Evolutionary conservation across 2,329 filamentous ascomycete species (phyloP).

Genomic region (Lasiodiplodia theobromae): DNA sequence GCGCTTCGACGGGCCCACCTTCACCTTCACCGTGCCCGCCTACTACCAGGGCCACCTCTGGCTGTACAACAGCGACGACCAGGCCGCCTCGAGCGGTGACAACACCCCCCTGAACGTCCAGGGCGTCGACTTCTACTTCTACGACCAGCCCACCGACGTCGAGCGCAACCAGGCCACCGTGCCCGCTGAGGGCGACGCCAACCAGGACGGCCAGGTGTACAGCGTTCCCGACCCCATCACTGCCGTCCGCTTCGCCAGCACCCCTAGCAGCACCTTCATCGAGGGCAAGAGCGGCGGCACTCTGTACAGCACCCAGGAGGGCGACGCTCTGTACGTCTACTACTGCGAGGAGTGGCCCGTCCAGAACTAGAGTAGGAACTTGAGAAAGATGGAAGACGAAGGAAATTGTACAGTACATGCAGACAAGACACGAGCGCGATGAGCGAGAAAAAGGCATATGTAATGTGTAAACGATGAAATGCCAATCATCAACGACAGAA

Average conservation of each 20-base stretch:
- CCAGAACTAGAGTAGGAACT: constrained; percentile 2
- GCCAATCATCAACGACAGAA: neutral
- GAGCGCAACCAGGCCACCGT: constrained; percentile 14
- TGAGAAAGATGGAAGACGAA: neutral
- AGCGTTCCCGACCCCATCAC: constrained; percentile 8
- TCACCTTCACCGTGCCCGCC: constrained; percentile 25
- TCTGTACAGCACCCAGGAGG: constrained; percentile 7
- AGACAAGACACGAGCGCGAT: neutral
- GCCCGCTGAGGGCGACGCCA: constrained; percentile 5
- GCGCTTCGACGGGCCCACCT: constrained; percentile 25
- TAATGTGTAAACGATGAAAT: constrained; percentile 1
- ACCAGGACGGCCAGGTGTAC: neutral
- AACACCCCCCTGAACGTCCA: constrained; percentile 23
- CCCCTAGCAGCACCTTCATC: constrained; percentile 16
- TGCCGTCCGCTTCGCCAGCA: constrained; percentile 20
- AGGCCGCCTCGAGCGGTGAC: constrained; percentile 14
- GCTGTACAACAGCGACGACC: constrained; percentile 24
- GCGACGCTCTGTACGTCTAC: constrained; percentile 25
- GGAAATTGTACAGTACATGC: neutral
- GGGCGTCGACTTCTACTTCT: constrained; percentile 16
- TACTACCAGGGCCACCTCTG: constrained; percentile 27
- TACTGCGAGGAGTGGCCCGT: constrained; percentile 25
- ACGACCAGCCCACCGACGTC: constrained; percentile 21
- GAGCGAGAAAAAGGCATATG: neutral
- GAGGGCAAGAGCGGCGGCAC: constrained; percentile 22